Evolutionary conservation across 495 filamentous ascomycete species (phyloP), one percentile per base, ranked within the genome.

Genomic region (Amorphotheca resinae): DNA sequence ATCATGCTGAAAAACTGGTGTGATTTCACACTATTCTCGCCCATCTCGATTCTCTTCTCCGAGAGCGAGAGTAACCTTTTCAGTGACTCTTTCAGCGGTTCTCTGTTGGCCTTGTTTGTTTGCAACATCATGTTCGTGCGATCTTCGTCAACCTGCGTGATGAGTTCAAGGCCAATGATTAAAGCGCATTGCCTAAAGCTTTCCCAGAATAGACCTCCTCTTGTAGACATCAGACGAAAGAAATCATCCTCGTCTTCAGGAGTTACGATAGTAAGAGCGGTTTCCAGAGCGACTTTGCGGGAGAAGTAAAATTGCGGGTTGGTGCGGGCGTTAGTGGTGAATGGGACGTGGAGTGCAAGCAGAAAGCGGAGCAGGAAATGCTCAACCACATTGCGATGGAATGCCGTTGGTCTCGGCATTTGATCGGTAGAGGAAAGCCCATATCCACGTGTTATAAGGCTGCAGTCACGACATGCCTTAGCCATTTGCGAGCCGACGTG

Each of bases 241-340:
- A 68, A 74, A 3, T 52, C 40, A 5, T 61, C 52, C 34, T 66
- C 61, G 2, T 21, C 62, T 14, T 65, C 55, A 5, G 56, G 69
- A 0, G 69, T 70, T 12, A 76, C 51, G 18, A 76, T 64, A 15
- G 68, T 62, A 21, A 74, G 49, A 0, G 69, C 64, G 12, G 61
- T 54, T 22, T 79, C 75, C 0, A 78, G 50, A 31, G 64, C 64
- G 6, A 69, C 53, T 48, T 74, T 78, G 4, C 64, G 68, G 3
- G 74, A 78, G 50, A 69, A 77, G 25, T 71, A 69, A 50, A 68
- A 77, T 44, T 69, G 54, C 0, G 68, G 71, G 12, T 73, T 64
- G 8, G 55, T 49, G 7, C 58, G 58, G 14, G 73, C 68, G 42
- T 69, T 64, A 14, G 60, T 56, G 5, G 68, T 65, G 45, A 73